Evolutionary conservation across 2,329 filamentous ascomycete genomes (phyloP).

Genomic region (Lasiodiplodia sp.): DNA sequence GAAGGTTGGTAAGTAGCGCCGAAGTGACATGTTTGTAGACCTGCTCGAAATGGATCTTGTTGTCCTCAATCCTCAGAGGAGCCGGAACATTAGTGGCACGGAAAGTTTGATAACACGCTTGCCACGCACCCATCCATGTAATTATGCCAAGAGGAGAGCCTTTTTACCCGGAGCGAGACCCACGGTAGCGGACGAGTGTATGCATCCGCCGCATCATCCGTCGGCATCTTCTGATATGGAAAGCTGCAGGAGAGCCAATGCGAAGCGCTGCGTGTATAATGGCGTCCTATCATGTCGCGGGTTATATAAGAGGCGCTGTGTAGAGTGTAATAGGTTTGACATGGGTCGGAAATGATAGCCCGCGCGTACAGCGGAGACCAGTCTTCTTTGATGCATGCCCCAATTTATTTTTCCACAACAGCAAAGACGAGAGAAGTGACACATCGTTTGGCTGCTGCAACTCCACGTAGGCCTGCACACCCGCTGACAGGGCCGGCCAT

Average conservation of each 20-base stretch:
- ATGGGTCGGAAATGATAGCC: slow-evolving; percentile 27
- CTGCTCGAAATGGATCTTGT: not conserved
- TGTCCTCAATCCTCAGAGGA: not conserved
- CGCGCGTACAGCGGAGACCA: slow-evolving; percentile 27
- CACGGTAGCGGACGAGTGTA: not conserved
- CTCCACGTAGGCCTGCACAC: slow-evolving; percentile 6
- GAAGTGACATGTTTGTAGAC: not conserved
- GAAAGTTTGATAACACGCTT: slow-evolving; percentile 1
- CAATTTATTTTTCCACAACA: slow-evolving; percentile 17
- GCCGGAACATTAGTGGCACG: slow-evolving; percentile 5
- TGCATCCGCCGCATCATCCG: not conserved
- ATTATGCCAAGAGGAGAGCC: not conserved
- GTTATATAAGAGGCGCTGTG: slow-evolving; percentile 19
- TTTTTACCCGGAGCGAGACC: not conserved
- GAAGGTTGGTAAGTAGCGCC: not conserved
- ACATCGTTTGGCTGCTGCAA: slow-evolving; percentile 15
- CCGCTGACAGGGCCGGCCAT: not conserved
- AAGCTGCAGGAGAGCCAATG: not conserved
- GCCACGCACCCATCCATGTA: not conserved
- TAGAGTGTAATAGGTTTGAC: slow-evolving; percentile 18
- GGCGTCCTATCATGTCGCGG: slow-evolving; percentile 11
- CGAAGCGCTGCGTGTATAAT: slow-evolving; percentile 14
- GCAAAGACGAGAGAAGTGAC: slow-evolving; percentile 8
- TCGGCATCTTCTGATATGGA: not conserved
- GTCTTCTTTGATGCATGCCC: slow-evolving; percentile 23